Evolutionary conservation across 2,329 filamentous ascomycete species (phyloP), one percentile per base, ranked within the genome.

Genomic region (Drechslerella stenobrocha): DNA sequence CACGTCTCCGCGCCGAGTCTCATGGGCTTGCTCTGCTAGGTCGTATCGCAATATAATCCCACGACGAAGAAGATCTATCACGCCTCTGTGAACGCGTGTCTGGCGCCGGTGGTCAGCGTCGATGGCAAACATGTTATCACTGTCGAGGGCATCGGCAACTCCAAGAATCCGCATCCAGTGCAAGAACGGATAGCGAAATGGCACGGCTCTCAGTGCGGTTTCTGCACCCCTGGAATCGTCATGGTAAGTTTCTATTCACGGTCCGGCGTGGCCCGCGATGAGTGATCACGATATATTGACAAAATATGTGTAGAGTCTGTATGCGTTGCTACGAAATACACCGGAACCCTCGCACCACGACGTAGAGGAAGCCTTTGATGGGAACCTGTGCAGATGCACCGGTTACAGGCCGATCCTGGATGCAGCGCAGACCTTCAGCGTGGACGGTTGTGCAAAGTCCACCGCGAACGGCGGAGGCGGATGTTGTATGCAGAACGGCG

Each of bases 121-220:
- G 93, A 97, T 76, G 93, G 93, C 44, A 98, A 98, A 76, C 93
- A 98, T 82, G 90, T 97, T 74, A 91, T 98, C 75, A 98, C 93
- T 2, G 87, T 98, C 37, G 93, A 98, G 77, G 93, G 93, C 4
- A 96, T 98, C 73, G 93, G 93, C 8, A 89, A 87, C 75, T 86
- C 89, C 24, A 87, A 93, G 76, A 84, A 82, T 40, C 93, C 93
- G 3, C 93, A 98, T 78, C 89, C 92, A 1, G 81, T 87, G 2
- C 93, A 97, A 76, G 90, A 97, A 78, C 83, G 93, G 47, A 88
- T 98, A 73, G 92, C 93, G 15, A 88, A 88, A 77, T 84, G 87
- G 28, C 93, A 96, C 78, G 93, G 93, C 48, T 95, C 89, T 72
- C 92, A 98, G 76, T 98, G 86, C 76, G 86, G 91, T 0, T 98